These are phyloP conservation scores for Diaporthe citri DNA, from an alignment of 2,329 filamentous ascomycete species.

Conservation along the genomic window DNA sequence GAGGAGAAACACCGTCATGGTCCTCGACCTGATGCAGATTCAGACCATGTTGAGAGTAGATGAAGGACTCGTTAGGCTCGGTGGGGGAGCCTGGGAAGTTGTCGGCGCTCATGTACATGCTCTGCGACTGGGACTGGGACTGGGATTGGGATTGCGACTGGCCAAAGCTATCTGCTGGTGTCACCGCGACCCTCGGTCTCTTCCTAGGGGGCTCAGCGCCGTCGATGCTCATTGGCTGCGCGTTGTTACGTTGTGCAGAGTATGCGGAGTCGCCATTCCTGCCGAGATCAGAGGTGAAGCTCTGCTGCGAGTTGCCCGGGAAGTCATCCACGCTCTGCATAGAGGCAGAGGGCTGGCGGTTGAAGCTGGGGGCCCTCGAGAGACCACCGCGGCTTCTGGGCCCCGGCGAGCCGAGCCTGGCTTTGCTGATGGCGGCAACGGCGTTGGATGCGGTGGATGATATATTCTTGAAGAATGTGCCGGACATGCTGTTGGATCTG, in stretches of 20 bases:
- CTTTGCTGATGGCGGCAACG: constrained; percentile 96
- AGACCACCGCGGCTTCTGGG: constrained; percentile 72
- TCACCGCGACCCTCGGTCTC: constrained; percentile 72
- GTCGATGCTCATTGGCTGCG: constrained; percentile 62
- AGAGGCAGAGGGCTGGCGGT: constrained; percentile 71
- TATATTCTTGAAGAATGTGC: constrained; percentile 98
- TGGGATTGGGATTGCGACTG: constrained; percentile 46
- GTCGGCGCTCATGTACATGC: constrained; percentile 59
- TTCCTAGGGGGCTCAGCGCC: constrained; percentile 84
- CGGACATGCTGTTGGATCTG: constrained; percentile 75
- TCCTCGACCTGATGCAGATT: constrained; percentile 56
- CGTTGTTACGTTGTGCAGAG: constrained; percentile 65
- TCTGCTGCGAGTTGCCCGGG: constrained; percentile 86
- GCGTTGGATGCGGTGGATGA: constrained; percentile 93
- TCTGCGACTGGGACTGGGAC: constrained; percentile 48
- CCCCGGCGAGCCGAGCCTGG: constrained; percentile 88
- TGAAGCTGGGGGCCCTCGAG: constrained; percentile 76
- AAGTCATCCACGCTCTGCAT: constrained; percentile 78
- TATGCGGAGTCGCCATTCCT: constrained; percentile 80
- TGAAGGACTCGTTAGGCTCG: constrained; percentile 83
- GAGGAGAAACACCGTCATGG: constrained; percentile 68
- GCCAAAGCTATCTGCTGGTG: constrained; percentile 69
- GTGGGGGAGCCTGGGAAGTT: constrained; percentile 80
- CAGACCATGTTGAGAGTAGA: constrained; percentile 69
- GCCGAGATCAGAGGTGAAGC: constrained; percentile 80